phyloP scores from a whole-genome alignment of 2,329 filamentous ascomycete genomes.

The Stemphylium lycopersici region DNA sequence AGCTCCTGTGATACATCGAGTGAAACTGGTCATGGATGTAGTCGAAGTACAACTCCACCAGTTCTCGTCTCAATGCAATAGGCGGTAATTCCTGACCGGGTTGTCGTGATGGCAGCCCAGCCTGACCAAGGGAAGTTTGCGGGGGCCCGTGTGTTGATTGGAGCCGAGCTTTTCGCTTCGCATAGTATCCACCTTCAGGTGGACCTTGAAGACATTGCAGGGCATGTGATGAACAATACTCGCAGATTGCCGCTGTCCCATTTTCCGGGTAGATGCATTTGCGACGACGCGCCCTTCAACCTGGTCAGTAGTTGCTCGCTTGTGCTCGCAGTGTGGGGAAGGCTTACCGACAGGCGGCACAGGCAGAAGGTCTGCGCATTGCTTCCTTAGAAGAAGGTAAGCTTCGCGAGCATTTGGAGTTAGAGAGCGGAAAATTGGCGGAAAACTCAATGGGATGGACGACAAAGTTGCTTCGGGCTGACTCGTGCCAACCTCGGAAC shows the following conservation, averaged over 20 bases:
- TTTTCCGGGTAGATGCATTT: slow-evolving; percentile 29
- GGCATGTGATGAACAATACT: slow-evolving; percentile 28
- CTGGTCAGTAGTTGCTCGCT: slow-evolving; percentile 7
- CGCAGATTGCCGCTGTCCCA: slow-evolving; percentile 20
- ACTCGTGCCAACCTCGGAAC: slow-evolving; percentile 8
- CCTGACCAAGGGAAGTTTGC: neutral
- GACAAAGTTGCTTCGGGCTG: neutral
- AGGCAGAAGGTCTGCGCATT: slow-evolving; percentile 35
- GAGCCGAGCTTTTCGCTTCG: slow-evolving; percentile 25
- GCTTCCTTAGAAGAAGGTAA: slow-evolving; percentile 12
- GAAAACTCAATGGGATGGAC: neutral
- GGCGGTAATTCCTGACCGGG: slow-evolving; percentile 17
- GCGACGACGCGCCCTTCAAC: slow-evolving; percentile 26
- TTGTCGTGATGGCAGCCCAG: slow-evolving; percentile 11
- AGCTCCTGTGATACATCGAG: slow-evolving; percentile 30
- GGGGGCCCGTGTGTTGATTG: slow-evolving; percentile 15
- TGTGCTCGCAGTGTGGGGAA: neutral
- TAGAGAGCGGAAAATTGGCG: slow-evolving; percentile 24
- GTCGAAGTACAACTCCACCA: slow-evolving; percentile 31
- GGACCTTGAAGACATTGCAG: slow-evolving; percentile 28
- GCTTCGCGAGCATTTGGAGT: slow-evolving; percentile 11
- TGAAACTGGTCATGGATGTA: slow-evolving; percentile 36
- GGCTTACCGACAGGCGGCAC: slow-evolving; percentile 30
- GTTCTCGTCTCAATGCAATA: slow-evolving; percentile 21
- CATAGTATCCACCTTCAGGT: slow-evolving; percentile 34